These are phyloP conservation scores for Brettanomyces anomalus DNA, from an alignment of 805 yeast genomes.

Conservation along the genomic window DNA sequence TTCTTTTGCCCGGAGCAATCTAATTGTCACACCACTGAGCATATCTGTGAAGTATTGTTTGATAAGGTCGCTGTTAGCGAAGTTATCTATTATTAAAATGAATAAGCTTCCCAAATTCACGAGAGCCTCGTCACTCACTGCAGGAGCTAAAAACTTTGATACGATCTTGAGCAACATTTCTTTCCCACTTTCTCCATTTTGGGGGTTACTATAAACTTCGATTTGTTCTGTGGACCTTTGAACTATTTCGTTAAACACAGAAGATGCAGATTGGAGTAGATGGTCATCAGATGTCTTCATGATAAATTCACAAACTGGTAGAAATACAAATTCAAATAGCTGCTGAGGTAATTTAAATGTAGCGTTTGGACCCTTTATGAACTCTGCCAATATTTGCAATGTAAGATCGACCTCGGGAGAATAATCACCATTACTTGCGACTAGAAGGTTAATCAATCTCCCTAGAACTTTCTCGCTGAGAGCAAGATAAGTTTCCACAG, in stretches of 20 bases:
- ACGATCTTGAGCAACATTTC: slow-evolving; percentile 54
- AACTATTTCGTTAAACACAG: slow-evolving; percentile 56
- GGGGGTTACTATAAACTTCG: slow-evolving; percentile 23
- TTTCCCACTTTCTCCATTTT: slow-evolving; percentile 36
- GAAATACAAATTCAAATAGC: slow-evolving; percentile 35
- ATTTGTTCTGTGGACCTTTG: slow-evolving; percentile 30
- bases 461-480: slow-evolving; percentile 49
- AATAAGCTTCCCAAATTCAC: slow-evolving; percentile 56
- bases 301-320: slow-evolving; percentile 32
- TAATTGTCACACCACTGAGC: slow-evolving; percentile 61
- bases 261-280: slow-evolving; percentile 68
- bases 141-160: slow-evolving; percentile 62
- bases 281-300: slow-evolving; percentile 59
- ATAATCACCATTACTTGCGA: slow-evolving; percentile 36
- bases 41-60: slow-evolving; percentile 43
- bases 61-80: slow-evolving; percentile 27
- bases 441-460: slow-evolving; percentile 31
- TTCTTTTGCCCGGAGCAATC: slow-evolving; percentile 60
- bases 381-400: slow-evolving; percentile 45
- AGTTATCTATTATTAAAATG: slow-evolving; percentile 21
- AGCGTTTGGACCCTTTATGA: slow-evolving; percentile 35
- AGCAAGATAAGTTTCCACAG: slow-evolving; percentile 33
- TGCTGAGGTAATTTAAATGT: slow-evolving; percentile 14
- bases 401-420: slow-evolving; percentile 51
- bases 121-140: slow-evolving; percentile 72